Evolutionary conservation across 805 yeast species (phyloP).

Genomic region (Hanseniaspora singularis): DNA sequence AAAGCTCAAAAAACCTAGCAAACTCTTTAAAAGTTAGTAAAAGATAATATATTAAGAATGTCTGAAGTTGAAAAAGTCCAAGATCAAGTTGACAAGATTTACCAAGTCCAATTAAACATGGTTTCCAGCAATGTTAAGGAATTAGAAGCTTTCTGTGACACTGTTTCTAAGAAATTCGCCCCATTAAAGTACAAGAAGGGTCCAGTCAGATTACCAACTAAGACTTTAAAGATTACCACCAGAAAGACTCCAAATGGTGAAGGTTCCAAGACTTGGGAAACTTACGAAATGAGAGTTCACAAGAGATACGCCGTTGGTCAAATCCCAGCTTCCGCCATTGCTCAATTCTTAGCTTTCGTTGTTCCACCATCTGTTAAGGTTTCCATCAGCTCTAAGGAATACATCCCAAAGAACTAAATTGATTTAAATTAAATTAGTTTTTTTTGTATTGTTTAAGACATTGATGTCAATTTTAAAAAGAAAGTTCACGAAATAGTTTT

Average conservation of each 20-base stretch:
- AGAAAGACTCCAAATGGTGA: constrained; percentile 99
- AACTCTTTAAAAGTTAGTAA: constrained; percentile 9
- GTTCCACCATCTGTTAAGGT: constrained; percentile 15
- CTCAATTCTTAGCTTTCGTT: constrained; percentile 11
- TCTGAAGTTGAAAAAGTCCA: constrained; percentile 69
- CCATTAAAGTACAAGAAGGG: constrained; percentile 64
- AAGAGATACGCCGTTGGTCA: constrained; percentile 97
- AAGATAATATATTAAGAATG: constrained; percentile 45
- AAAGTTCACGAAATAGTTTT: not conserved
- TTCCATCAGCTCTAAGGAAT: constrained; percentile 15
- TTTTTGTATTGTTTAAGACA: not conserved
- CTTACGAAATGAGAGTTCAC: constrained; percentile 99
- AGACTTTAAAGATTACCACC: constrained; percentile 94
- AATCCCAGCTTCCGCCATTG: constrained; percentile 70
- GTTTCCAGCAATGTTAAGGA: constrained; percentile 98
- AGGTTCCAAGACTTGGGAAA: constrained; percentile 99
- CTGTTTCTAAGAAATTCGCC: constrained; percentile 57
- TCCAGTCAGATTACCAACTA: constrained; percentile 99
- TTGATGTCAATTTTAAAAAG: not conserved
- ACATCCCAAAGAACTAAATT: constrained; percentile 3
- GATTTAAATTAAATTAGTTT: constrained; percentile 15
- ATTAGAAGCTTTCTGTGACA: constrained; percentile 89
- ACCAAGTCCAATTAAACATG: constrained; percentile 97
- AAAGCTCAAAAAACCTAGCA: constrained; percentile 11
- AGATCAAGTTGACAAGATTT: constrained; percentile 66